phyloP scores from a whole-genome alignment of 768 basidiomycete species.

The Strobilomyces dryophilus region DNA sequence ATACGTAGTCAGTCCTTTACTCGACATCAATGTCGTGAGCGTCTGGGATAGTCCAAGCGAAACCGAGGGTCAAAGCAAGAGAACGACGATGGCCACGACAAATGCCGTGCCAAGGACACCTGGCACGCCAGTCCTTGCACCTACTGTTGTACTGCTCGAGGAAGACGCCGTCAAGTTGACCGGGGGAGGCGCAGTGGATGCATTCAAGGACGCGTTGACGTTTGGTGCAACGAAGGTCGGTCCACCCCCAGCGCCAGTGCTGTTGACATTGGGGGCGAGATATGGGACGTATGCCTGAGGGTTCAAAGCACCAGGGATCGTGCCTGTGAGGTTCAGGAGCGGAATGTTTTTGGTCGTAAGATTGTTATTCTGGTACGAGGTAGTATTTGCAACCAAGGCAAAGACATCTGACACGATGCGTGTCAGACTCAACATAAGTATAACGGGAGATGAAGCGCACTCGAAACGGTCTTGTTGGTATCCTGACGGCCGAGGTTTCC shows the following conservation, averaged over 20 bases:
- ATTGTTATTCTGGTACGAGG: constrained; percentile 40
- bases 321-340: constrained; percentile 39
- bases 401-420: constrained; percentile 43
- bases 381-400: constrained; percentile 43
- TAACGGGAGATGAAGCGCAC: constrained; percentile 1
- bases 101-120: constrained; percentile 8
- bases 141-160: background rate
- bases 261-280: constrained; percentile 35
- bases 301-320: constrained; percentile 43
- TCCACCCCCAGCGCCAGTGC: constrained; percentile 41
- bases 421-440: background rate
- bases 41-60: background rate
- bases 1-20: background rate
- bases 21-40: background rate
- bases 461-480: constrained; percentile 41
- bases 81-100: background rate
- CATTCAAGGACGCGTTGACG: constrained; percentile 34
- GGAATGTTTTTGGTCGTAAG: constrained; percentile 29
- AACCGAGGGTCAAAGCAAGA: constrained; percentile 9
- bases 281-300: constrained; percentile 38
- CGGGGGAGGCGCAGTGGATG: constrained; percentile 32
- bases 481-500: constrained; percentile 57
- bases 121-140: constrained; percentile 1
- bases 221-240: constrained; percentile 35
- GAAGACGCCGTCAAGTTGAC: constrained; percentile 36